Base-by-base conservation (phyloP, 1,284 basidiomycete genomes). In the Microbotryum intermedium region DNA sequence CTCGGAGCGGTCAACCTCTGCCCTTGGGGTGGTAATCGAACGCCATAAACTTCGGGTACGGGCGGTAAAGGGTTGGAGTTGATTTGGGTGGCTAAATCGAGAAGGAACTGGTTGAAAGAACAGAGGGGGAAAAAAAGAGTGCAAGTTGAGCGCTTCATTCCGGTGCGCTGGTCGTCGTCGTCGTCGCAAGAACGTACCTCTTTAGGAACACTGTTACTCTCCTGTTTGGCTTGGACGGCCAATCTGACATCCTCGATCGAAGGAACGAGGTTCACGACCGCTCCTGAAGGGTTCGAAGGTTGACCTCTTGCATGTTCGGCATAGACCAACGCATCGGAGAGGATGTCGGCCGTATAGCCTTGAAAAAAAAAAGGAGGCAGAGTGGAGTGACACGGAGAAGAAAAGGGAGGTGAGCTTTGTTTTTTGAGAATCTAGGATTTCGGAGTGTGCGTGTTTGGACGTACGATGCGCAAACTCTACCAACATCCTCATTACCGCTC, bases 181-280 rank as follows among this genome's bases (percentile, higher is more conserved):
- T 4, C 3, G 20, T 4, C 23, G 30, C 28, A 56, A 21, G 34
- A 39, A 78, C 81, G 70, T 68, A 95, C 94, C 82, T 97, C 95
- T 76, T 97, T 91, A 0, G 93, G 91, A 23, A 95, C 90, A 74
- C 94, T 90, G 74, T 92, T 90, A 84, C 92, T 92, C 53, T 93
- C 91, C 18, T 94, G 89, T 57, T 92, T 82, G 28, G 89, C 87
- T 74, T 95, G 91, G 23, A 97, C 88, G 1, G 93, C 91, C 50
- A 98, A 79, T 25, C 87, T 83, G 45, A 95, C 80, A 75, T 98
- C 95, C 60, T 97, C 90, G 77, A 89, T 84, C 65, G 54, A 50
- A 6, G 64, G 64, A 3, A 30, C n/a, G 21, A 64, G 20, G 7
- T 28, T 47, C 2, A 25, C 42, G 11, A 57, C 42, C 39, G 28